Evolutionary conservation across 1,284 basidiomycete species (phyloP).

Genomic region (Leccinum solheimii): DNA sequence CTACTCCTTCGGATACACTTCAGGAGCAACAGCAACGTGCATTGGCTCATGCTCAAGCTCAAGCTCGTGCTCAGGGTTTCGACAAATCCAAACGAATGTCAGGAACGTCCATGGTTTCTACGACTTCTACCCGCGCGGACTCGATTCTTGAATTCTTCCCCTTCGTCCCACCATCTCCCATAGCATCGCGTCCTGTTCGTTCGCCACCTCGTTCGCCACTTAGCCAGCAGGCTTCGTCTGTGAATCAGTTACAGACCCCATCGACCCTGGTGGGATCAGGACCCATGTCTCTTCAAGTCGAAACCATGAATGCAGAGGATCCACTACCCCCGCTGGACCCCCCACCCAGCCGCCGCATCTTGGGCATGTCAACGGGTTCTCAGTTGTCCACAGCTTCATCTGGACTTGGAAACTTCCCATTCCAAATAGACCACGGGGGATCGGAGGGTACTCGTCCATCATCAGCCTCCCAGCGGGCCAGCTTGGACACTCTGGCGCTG

Average conservation of each 20-base stretch:
- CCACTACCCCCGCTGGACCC: conserved; percentile 43
- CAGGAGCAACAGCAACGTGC: conserved; percentile 65
- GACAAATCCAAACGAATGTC: conserved; percentile 54
- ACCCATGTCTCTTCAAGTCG: conserved; percentile 13
- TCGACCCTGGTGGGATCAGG: conserved; percentile 24
- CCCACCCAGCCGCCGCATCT: conserved; percentile 54
- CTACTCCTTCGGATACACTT: conserved; percentile 39
- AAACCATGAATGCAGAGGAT: conserved; percentile 29
- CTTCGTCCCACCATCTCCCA: conserved; percentile 81
- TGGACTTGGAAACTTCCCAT: conserved; percentile 75
- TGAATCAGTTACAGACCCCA: conserved; percentile 36
- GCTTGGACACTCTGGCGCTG: conserved; percentile 76
- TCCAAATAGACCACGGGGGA: conserved; percentile 71
- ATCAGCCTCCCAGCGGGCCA: conserved; percentile 56
- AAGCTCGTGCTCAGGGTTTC: conserved; percentile 54
- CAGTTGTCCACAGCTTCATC: conserved; percentile 72
- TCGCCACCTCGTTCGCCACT: conserved; percentile 73
- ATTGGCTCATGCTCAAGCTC: conserved; percentile 54
- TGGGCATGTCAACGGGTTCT: conserved; percentile 70
- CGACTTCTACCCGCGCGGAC: conserved; percentile 69
- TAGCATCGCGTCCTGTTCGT: conserved; percentile 71
- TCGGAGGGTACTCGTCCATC: conserved; percentile 24
- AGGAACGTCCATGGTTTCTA: conserved; percentile 61
- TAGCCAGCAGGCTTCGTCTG: conserved; percentile 52
- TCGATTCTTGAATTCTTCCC: conserved; percentile 82